Conservation (phyloP, 1,284 basidiomycete species). For the Cryptococcus floricola region DNA sequence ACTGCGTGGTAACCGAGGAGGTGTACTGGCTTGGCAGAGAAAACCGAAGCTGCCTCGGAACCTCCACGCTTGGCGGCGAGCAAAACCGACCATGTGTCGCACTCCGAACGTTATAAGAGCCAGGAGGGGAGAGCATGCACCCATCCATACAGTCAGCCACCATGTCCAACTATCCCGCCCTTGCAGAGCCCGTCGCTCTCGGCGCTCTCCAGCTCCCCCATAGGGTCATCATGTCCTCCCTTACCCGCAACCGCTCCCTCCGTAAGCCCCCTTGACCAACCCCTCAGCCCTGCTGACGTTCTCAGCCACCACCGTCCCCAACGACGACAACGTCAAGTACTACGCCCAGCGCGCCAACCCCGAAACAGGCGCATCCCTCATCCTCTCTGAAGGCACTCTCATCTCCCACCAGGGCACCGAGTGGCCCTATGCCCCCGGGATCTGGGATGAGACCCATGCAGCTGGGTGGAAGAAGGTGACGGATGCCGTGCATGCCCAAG, state of each 20-base stretch:
- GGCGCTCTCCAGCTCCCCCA: conserved; percentile 5
- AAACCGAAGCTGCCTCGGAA: too few relatives aligned
- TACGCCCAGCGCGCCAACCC: conserved; percentile 8
- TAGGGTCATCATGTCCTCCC: conserved; percentile 6
- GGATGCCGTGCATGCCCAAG: conserved; percentile 51
- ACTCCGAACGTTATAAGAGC: not conserved
- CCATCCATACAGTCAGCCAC: not conserved
- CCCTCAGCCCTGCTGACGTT: not conserved
- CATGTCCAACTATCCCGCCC: conserved; percentile 19
- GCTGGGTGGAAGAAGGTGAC: conserved; percentile 41
- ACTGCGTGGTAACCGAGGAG: too few relatives aligned
- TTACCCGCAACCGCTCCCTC: conserved; percentile 9
- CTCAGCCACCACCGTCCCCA: conserved; percentile 7
- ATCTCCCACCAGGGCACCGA: conserved; percentile 9
- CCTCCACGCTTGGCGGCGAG: too few relatives aligned
- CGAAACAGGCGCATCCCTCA: conserved; percentile 3
- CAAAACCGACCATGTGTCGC: too few relatives aligned
- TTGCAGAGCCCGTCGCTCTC: conserved; percentile 6
- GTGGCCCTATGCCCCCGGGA: conserved; percentile 15
- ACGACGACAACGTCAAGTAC: conserved; percentile 9
- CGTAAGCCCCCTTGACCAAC: not conserved
- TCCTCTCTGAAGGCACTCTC: conserved; percentile 8
- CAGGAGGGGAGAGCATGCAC: not conserved
- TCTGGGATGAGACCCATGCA: conserved; percentile 21
- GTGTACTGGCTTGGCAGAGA: too few relatives aligned